A percentile compares a stretch with the other conserved stretches of the same genome.
Conservation (phyloP, 2,329 filamentous ascomycete genomes). For the Exutisphaerella laricina region DNA sequence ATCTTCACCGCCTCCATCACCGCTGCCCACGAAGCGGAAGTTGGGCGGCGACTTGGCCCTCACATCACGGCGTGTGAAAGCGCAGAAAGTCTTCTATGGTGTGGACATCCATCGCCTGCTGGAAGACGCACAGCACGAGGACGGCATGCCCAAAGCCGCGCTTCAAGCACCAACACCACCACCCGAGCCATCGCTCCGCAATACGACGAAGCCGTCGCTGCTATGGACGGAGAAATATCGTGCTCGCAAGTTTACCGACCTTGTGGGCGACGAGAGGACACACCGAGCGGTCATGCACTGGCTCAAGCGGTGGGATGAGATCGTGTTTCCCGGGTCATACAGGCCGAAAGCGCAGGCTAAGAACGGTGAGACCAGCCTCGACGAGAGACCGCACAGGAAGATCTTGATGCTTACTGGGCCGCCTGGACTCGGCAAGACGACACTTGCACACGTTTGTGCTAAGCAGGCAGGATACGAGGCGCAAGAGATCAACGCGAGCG, state of each 20-base stretch:
- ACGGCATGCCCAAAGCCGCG: constrained; percentile 35
- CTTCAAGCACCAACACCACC: constrained; percentile 31
- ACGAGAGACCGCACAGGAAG: constrained; percentile 74
- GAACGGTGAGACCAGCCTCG: constrained; percentile 40
- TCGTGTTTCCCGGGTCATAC: constrained; percentile 77
- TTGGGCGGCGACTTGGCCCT: constrained; percentile 1
- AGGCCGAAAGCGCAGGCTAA: constrained; percentile 51
- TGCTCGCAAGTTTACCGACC: constrained; percentile 81
- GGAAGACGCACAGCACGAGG: constrained; percentile 61
- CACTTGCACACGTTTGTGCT: constrained; percentile 91
- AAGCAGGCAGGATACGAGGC: constrained; percentile 93
- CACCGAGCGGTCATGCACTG: constrained; percentile 85
- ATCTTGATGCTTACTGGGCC: constrained; percentile 86
- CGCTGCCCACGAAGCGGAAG: constrained; percentile 36
- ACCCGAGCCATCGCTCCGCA: constrained; percentile 33
- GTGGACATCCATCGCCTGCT: constrained; percentile 84
- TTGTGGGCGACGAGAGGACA: constrained; percentile 90
- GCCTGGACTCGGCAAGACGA: constrained; percentile 92
- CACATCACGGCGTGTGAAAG: constrained; percentile 51
- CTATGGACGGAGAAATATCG: constrained; percentile 99
- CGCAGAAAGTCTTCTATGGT: constrained; percentile 77
- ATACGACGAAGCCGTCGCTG: constrained; percentile 42
- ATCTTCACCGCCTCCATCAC: constrained; percentile 49
- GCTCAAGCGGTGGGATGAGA: constrained; percentile 88
- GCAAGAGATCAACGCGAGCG: constrained; percentile 95